phyloP scores from a whole-genome alignment of 495 filamentous ascomycete genomes.

The Cercophora samala region DNA sequence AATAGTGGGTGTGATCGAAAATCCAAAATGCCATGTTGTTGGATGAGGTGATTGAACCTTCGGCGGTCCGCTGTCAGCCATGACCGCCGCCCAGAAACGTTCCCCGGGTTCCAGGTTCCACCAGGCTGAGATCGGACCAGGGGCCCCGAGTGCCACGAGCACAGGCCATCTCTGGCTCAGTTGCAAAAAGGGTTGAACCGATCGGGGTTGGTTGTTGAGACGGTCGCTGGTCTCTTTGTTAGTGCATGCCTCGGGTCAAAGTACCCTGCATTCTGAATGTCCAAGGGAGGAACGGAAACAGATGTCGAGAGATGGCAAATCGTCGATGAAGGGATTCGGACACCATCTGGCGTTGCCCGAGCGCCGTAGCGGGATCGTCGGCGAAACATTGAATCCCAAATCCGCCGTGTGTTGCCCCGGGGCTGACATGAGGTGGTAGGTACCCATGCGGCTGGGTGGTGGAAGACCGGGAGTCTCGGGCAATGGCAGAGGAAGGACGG shows the following conservation, averaged over 20 bases:
- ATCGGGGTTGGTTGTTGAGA: slow-evolving; percentile 26
- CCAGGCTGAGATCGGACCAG: slow-evolving; percentile 24
- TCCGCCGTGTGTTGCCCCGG: neutral
- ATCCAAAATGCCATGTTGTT: neutral
- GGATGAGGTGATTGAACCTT: too few relatives aligned
- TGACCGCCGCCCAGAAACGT: slow-evolving; percentile 1
- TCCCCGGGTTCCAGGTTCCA: slow-evolving; percentile 29
- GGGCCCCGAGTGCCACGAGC: neutral
- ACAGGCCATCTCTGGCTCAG: neutral
- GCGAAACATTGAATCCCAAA: slow-evolving; percentile 1
- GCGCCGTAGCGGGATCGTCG: slow-evolving; percentile 16
- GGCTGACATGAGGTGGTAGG: neutral
- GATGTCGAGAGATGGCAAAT: neutral
- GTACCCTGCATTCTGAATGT: slow-evolving; percentile 8
- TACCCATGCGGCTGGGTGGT: neutral
- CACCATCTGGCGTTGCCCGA: slow-evolving; percentile 20
- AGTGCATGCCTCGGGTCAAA: slow-evolving; percentile 11
- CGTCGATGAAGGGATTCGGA: slow-evolving; percentile 10
- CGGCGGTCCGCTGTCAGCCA: neutral
- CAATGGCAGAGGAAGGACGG: neutral
- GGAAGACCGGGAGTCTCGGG: neutral
- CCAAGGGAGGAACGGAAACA: neutral
- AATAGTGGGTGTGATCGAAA: neutral
- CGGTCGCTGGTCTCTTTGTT: slow-evolving; percentile 18
- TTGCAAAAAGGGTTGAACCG: slow-evolving; percentile 16